Evolutionary conservation across 495 filamentous ascomycete genomes (phyloP).

Genomic region (Tricharina praecox): DNA sequence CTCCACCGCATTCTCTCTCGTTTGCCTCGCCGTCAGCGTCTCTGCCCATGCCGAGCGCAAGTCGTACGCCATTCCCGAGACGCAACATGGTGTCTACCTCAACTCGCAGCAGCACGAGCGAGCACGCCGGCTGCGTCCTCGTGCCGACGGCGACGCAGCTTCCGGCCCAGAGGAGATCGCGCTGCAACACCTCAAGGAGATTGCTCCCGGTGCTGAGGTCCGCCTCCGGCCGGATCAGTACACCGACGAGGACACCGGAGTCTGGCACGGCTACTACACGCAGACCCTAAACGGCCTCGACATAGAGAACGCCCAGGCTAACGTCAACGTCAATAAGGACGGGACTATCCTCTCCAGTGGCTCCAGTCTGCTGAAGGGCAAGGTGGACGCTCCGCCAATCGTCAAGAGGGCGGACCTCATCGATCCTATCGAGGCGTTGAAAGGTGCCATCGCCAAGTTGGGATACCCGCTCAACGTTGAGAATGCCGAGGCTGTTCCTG

Average conservation of each 20-base stretch:
- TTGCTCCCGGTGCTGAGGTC: conserved; percentile 27
- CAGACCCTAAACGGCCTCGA: conserved; percentile 37
- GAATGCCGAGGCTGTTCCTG: conserved; percentile 10
- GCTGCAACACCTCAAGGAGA: conserved; percentile 17
- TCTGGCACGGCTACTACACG: conserved; percentile 38
- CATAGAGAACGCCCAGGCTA: conserved; percentile 40
- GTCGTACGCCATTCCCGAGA: background rate
- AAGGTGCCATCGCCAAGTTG: conserved; percentile 11
- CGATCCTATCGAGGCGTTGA: conserved; percentile 18
- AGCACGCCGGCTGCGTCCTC: background rate
- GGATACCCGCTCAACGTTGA: conserved; percentile 11
- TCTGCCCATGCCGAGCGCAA: background rate
- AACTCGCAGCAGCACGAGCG: background rate
- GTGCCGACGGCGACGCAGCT: background rate
- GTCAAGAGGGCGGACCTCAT: conserved; percentile 8
- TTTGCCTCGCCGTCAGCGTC: background rate
- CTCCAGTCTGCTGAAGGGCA: conserved; percentile 13
- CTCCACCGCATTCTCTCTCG: background rate
- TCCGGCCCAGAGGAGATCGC: conserved; percentile 13
- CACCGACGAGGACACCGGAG: conserved; percentile 33
- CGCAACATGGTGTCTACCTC: background rate
- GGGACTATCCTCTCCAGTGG: conserved; percentile 19
- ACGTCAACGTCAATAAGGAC: conserved; percentile 34
- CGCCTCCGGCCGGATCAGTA: conserved; percentile 30
- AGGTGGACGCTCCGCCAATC: conserved; percentile 5